phyloP scores from a whole-genome alignment of 1,139 yeast species.

The Magnusiomyces tetraspermus region DNA sequence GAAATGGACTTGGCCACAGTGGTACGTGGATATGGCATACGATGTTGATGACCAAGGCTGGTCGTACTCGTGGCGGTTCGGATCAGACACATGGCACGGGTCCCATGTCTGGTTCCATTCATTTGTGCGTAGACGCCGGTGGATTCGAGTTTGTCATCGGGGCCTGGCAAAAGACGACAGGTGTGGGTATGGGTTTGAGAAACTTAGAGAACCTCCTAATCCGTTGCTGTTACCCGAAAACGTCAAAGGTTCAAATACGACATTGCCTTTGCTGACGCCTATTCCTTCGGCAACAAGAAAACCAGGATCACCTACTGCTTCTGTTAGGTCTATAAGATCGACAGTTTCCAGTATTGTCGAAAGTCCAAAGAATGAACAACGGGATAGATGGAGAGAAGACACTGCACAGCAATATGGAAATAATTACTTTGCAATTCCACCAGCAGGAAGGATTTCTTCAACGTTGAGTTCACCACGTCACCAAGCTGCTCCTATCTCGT shows the following conservation, averaged over 20 bases:
- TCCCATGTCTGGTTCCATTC: conserved; percentile 34
- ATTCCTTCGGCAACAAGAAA: background rate
- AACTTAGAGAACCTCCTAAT: too few species aligned
- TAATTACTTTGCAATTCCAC: conserved; percentile 8
- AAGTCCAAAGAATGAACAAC: background rate
- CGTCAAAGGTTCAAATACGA: too few species aligned
- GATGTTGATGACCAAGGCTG: conserved; percentile 77
- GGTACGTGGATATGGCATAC: conserved; percentile 64
- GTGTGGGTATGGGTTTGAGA: too few species aligned
- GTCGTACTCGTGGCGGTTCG: conserved; percentile 45
- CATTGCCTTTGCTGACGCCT: too few species aligned
- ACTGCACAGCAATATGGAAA: conserved; percentile 8
- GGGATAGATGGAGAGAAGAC: background rate
- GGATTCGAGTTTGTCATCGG: conserved; percentile 33
- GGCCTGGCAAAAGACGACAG: too few species aligned
- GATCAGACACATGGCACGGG: conserved; percentile 34
- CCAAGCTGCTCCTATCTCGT: background rate
- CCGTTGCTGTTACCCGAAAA: too few species aligned
- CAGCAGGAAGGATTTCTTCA: conserved; percentile 8
- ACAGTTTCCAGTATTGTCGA: background rate
- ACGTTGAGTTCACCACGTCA: background rate
- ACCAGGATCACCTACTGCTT: too few species aligned
- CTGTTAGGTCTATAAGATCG: background rate
- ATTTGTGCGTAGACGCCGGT: conserved; percentile 35
- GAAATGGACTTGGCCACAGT: conserved; percentile 63